Base-by-base conservation (phyloP, 2,329 filamentous ascomycete species). In the Dothideomycetes sp. region DNA sequence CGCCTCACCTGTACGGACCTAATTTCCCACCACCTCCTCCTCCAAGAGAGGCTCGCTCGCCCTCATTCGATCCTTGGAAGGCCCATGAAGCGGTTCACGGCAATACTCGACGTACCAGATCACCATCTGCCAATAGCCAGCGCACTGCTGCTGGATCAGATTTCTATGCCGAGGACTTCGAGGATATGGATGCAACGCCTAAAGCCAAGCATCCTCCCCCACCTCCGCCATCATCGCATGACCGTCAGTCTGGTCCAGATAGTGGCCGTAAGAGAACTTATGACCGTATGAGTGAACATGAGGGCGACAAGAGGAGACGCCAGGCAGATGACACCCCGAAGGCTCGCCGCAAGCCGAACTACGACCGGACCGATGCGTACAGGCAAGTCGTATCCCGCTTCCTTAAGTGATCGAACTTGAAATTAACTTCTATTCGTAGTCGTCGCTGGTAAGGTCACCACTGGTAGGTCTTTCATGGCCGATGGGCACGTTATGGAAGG, bases 111-210 rank as follows among this genome's bases (percentile, higher is more conserved):
- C 24, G 31, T n/a, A 30, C 34, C 16, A 44, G 45, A 18, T 40
- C 44, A 11, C 38, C 31, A 10, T 52, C 49, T 11, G 38, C 44
- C 18, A 42, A 41, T 14, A 48, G 47, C 36, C 49, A 51, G 27
- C 44, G 41, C 37, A 52, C 49, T 2, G 37, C 40, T 3, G 45
- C 41, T 32, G 49, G 48, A 4, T 50, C 48, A 3, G 50, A 51
- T 37, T 52, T 52, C 34, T 37, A 47, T 15, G 38, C 42, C 15
- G 42, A 45, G 34, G 45, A 45, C 10, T 45, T 45, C 11, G 35
- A 33, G 29, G 32, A 40, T 29, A 37, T 36, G 16, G 46, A 51
- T 14, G 42, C 37, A 7, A 49, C 47, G 4, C 47, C 45, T 8
- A 45, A 44, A 17, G 44, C 46, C 34, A 45, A 46, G 22, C 30